These are phyloP conservation scores for Hericium alpestre DNA, from an alignment of 768 basidiomycete species.

Conservation along the genomic window DNA sequence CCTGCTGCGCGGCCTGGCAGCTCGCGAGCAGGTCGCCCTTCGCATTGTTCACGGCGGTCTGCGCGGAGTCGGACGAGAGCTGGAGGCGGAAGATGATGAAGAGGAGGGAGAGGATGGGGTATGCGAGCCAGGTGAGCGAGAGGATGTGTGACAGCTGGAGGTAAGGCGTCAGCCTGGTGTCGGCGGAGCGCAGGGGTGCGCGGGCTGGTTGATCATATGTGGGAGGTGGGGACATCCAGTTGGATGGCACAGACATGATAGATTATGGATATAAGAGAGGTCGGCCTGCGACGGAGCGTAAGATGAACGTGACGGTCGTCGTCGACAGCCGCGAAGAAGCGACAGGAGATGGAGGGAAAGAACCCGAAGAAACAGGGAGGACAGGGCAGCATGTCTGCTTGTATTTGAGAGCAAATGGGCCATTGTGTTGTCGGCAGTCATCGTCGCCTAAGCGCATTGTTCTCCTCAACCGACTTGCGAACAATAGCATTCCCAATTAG, in stretches of 20 bases:
- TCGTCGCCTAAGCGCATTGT: slow-evolving; percentile 1
- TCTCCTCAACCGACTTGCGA: background rate
- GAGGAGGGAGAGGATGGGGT: slow-evolving; percentile 79
- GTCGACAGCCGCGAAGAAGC: slow-evolving; percentile 4
- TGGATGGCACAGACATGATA: slow-evolving; percentile 20
- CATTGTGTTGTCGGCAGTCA: slow-evolving; percentile 9
- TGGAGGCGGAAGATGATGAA: slow-evolving; percentile 81
- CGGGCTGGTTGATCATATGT: slow-evolving; percentile 38
- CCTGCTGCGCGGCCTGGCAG: slow-evolving; percentile 76
- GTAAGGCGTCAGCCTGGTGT: slow-evolving; percentile 58
- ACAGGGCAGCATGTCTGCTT: background rate
- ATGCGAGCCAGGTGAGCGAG: slow-evolving; percentile 84
- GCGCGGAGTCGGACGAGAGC: slow-evolving; percentile 58
- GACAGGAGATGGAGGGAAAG: slow-evolving; percentile 4
- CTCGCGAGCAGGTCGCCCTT: slow-evolving; percentile 72
- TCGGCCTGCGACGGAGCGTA: slow-evolving; percentile 13
- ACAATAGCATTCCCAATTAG: no score
- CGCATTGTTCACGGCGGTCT: slow-evolving; percentile 55
- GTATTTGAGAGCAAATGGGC: slow-evolving; percentile 7
- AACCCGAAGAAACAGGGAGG: background rate
- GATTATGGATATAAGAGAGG: background rate
- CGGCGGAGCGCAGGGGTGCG: slow-evolving; percentile 1
- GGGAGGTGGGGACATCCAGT: slow-evolving; percentile 36
- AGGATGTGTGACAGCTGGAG: slow-evolving; percentile 75
- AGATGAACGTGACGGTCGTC: background rate